Percentiles rank a stretch among this genome's conserved stretches.
Evolutionary conservation across 176 grass and related monocot species (phyloP).

Genomic region (Aegilops speltoides): DNA sequence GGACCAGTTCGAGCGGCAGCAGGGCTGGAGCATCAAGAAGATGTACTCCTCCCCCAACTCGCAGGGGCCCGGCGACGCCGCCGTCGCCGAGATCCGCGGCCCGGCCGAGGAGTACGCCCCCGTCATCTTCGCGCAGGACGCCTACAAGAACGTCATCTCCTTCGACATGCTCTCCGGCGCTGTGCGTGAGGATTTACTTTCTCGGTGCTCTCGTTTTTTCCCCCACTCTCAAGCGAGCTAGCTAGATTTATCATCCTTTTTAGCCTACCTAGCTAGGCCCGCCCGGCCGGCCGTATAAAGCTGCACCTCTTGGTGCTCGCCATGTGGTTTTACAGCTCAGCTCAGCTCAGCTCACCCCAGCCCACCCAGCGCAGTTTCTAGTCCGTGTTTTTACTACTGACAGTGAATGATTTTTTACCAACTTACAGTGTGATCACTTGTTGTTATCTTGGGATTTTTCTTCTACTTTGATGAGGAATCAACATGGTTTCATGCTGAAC

Average conservation of each 20-base stretch:
- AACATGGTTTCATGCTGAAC: background rate
- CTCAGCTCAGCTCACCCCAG: background rate
- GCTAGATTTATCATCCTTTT: conserved; percentile 31
- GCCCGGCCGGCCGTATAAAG: conserved; percentile 25
- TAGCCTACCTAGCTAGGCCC: conserved; percentile 3
- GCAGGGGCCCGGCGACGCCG: conserved; percentile 46
- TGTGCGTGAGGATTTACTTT: conserved; percentile 35
- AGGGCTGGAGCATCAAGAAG: conserved; percentile 94
- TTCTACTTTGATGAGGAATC: background rate
- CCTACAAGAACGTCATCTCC: conserved; percentile 92
- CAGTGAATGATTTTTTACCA: background rate
- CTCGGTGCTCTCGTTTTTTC: background rate
- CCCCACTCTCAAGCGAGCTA: background rate
- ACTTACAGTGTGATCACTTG: background rate
- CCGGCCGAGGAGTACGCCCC: conserved; percentile 83
- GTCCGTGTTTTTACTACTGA: background rate
- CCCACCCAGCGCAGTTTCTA: no score
- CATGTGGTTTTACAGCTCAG: conserved; percentile 37
- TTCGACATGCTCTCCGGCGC: conserved; percentile 92
- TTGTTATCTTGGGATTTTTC: background rate
- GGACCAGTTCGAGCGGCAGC: conserved; percentile 83
- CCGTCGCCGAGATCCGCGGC: conserved; percentile 47
- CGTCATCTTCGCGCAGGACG: conserved; percentile 95
- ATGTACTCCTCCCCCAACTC: conserved; percentile 77
- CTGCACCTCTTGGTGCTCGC: conserved; percentile 26